These are phyloP conservation scores for Mycena sanguinolenta DNA, from an alignment of 768 basidiomycete species.

Conservation along the genomic window DNA sequence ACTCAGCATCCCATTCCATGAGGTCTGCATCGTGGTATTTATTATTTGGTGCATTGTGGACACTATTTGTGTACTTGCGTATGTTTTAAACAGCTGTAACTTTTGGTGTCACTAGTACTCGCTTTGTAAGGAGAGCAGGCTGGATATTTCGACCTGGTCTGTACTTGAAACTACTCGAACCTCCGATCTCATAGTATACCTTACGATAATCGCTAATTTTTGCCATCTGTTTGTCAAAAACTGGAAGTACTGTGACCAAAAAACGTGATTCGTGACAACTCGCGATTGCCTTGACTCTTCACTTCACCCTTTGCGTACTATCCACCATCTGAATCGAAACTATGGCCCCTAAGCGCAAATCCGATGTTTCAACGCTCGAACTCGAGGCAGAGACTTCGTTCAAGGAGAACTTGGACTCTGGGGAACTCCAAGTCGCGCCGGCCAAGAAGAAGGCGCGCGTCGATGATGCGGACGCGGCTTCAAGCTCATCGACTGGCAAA, in stretches of 20 bases:
- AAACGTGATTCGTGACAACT: background rate
- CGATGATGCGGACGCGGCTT: slow-evolving; percentile 36
- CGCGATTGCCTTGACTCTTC: background rate
- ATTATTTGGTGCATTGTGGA: slow-evolving; percentile 23
- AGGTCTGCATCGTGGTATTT: background rate
- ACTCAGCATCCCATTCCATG: slow-evolving; percentile 25
- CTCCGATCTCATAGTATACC: too few species aligned
- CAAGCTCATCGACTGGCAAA: slow-evolving; percentile 35
- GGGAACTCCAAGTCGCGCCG: slow-evolving; percentile 27
- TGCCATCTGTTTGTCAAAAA: too few species aligned
- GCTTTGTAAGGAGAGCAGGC: background rate
- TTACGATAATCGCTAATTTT: too few species aligned
- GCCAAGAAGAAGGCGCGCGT: slow-evolving; percentile 48
- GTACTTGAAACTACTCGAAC: too few species aligned
- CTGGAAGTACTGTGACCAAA: too few species aligned
- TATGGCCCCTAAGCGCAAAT: slow-evolving; percentile 61
- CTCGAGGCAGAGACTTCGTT: slow-evolving; percentile 30
- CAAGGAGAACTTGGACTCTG: slow-evolving; percentile 36
- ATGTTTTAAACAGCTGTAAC: slow-evolving; percentile 4
- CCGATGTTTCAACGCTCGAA: slow-evolving; percentile 42
- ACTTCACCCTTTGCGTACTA: background rate
- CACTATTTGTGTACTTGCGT: slow-evolving; percentile 23
- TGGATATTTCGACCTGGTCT: too few species aligned
- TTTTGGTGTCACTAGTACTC: background rate
- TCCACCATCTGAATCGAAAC: background rate